Evolutionary conservation across 148 eudicot species (phyloP).

Genomic region (Chenopodium quinoa): DNA sequence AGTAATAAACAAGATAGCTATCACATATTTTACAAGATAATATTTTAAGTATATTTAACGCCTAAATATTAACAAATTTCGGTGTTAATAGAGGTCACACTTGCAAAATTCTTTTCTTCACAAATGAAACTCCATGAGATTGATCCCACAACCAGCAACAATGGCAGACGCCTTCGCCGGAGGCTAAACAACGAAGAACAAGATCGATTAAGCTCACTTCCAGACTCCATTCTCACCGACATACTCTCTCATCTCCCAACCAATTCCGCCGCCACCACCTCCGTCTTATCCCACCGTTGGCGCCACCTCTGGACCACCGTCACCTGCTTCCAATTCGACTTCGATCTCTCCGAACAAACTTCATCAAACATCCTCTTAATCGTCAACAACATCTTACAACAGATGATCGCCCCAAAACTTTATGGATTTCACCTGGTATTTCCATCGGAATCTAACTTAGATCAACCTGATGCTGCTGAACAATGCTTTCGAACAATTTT

Average conservation of each 20-base stretch:
- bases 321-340: neutral
- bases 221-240: neutral
- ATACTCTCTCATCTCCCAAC: neutral
- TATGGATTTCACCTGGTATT: neutral
- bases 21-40: no score
- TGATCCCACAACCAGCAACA: no score
- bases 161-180: no score
- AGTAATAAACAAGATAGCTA: no score
- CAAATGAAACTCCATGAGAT: no score
- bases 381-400: neutral
- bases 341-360: neutral
- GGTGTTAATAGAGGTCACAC: no score
- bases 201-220: constrained; percentile 11
- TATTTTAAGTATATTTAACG: no score
- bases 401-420: neutral
- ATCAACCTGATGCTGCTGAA: neutral
- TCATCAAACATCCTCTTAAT: neutral
- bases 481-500: neutral
- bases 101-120: no score
- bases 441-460: neutral
- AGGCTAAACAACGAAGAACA: neutral
- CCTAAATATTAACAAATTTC: no score
- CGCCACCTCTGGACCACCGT: neutral
- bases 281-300: neutral
- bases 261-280: neutral